Base-by-base conservation (phyloP, 768 basidiomycete species). In the Serpula lacrymans region DNA sequence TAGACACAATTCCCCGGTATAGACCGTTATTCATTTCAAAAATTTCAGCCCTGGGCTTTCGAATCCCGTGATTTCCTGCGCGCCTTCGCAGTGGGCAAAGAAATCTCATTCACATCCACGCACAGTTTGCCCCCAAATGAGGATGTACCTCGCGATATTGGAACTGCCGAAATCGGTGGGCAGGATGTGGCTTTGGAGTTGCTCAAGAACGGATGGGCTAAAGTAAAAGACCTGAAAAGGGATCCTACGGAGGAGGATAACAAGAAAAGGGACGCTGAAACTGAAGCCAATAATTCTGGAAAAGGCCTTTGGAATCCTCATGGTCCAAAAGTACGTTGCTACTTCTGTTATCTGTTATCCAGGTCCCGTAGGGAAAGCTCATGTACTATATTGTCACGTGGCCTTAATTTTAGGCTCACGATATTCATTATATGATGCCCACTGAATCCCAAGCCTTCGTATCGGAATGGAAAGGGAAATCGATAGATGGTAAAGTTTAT, bases 61-160 rank as follows among this genome's bases (percentile, higher is more conserved):
- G 89, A 94, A 58, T 80, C 92, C 34, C 85, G 96, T 49, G 96
- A 97, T 65, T 96, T 84, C 64, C 71, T 98, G 25, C 84, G 96
- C 30, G 69, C 81, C 17, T 66, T 93, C 33, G 71, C 82, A 9
- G 91, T 97, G 37, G 95, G 94, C 49, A 97, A 96, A 59, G 83
- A 94, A 63, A 74, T 97, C 53, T 75, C 83, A 0, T 96, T 95
- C 65, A 75, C 74, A 18, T 81, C 92, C 7, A 78, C 79, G 18
- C 90, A 96, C 62, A 82, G 84, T 28, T 68, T 96, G 29, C 76
- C 88, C 8, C 65, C 83, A 24, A 82, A 80, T 43, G 88, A 88
- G 49, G 88, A 88, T 43, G 63, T 75, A 26, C 74, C 80, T 20
- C 84, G 89, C 48, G 92, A 93, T 60, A 71, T 93, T 38, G 91